phyloP scores from a whole-genome alignment of 805 yeast species.

The Limtongia smithiae region DNA sequence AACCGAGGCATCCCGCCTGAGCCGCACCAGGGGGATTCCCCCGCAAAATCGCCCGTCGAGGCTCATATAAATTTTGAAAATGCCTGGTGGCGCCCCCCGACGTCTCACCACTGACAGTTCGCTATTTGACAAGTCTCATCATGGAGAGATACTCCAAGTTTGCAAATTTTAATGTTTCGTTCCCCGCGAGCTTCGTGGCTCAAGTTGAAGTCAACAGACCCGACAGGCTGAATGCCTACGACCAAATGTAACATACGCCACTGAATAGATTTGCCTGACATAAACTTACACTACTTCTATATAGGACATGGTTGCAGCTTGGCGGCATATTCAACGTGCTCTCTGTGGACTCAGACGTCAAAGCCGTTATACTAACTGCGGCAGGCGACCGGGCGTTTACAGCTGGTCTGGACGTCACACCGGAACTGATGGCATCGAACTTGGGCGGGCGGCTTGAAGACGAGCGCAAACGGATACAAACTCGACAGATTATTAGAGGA shows the following conservation, averaged over 20 bases:
- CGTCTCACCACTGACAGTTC: no score
- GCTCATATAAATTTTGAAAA: no score
- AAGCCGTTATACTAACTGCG: constrained; percentile 56
- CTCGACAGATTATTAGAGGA: constrained; percentile 44
- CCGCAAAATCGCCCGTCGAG: no score
- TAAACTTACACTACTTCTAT: constrained; percentile 12
- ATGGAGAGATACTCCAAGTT: constrained; percentile 23
- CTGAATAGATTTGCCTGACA: neutral
- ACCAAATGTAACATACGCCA: constrained; percentile 4
- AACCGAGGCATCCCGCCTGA: no score
- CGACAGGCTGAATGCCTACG: constrained; percentile 54
- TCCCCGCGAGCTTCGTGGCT: constrained; percentile 47
- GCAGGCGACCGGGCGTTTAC: constrained; percentile 53
- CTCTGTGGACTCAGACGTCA: constrained; percentile 45
- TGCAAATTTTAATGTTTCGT: constrained; percentile 41
- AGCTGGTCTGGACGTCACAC: constrained; percentile 60
- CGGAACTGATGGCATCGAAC: constrained; percentile 9
- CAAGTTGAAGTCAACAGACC: constrained; percentile 65
- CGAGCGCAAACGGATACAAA: constrained; percentile 33
- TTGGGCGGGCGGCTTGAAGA: constrained; percentile 24
- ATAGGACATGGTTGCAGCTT: constrained; percentile 56
- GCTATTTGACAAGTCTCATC: no score
- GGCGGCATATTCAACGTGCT: constrained; percentile 46
- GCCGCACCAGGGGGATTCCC: no score
- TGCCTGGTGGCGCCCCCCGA: no score